These are phyloP conservation scores for Ophiostoma ulmi DNA, from an alignment of 2,329 filamentous ascomycete species.

Conservation along the genomic window DNA sequence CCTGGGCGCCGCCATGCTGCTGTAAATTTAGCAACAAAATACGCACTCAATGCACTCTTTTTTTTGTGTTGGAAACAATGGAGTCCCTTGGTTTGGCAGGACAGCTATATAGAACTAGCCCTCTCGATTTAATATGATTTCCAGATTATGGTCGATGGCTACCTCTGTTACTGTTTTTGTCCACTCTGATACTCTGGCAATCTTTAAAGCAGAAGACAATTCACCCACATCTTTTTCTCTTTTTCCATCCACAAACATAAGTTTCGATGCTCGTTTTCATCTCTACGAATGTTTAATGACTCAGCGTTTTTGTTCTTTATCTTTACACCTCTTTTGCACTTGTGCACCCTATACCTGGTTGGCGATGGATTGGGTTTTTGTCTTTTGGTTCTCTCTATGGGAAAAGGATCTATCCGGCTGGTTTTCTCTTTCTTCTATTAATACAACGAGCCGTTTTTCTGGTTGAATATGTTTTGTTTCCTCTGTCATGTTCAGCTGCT, in stretches of 20 bases:
- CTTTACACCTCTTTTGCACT: not conserved
- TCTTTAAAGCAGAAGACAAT: constrained; percentile 9
- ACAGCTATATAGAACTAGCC: constrained; percentile 10
- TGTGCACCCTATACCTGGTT: not conserved
- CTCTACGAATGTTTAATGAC: constrained; percentile 10
- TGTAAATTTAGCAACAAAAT: constrained; percentile 44
- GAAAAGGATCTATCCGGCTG: constrained; percentile 16
- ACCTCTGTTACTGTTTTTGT: not conserved
- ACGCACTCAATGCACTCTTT: constrained; percentile 11
- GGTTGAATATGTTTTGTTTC: not conserved
- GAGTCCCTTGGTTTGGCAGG: constrained; percentile 12
- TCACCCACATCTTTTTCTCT: constrained; percentile 9
- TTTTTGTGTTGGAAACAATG: constrained; percentile 23
- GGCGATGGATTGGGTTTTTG: constrained; percentile 9
- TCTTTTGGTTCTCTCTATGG: constrained; percentile 4
- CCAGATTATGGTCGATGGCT: constrained; percentile 19
- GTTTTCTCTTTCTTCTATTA: constrained; percentile 4
- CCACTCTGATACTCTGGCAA: constrained; percentile 14
- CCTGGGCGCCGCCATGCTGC: constrained; percentile 54
- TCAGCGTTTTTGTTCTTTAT: not conserved
- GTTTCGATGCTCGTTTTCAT: constrained; percentile 7
- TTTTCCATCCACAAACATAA: constrained; percentile 8
- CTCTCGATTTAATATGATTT: constrained; percentile 34
- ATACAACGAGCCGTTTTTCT: not conserved
- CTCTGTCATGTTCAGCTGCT: not conserved